These are phyloP conservation scores for Rosa multiflora DNA, from an alignment of 306 rosid genomes.

Conservation along the genomic window DNA sequence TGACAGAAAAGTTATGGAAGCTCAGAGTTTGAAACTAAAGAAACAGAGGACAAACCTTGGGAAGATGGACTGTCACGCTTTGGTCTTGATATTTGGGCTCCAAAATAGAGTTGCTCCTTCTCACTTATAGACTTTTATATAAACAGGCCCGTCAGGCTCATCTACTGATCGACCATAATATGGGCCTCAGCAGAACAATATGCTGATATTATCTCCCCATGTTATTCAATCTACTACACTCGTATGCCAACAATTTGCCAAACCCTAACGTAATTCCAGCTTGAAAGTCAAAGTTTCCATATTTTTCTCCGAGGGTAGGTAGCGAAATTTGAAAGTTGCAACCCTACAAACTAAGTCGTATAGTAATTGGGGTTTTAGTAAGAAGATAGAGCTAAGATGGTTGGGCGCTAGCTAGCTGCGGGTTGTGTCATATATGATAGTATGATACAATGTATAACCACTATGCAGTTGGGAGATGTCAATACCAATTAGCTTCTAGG, in stretches of 20 bases:
- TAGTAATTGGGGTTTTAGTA: neutral
- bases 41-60: neutral
- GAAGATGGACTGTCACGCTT: too few relatives aligned
- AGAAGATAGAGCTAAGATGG: neutral
- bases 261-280: neutral
- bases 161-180: too few relatives aligned
- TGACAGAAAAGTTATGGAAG: too few relatives aligned
- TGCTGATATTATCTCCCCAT: neutral
- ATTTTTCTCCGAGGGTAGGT: neutral
- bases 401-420: neutral
- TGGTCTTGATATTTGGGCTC: too few relatives aligned
- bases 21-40: too few relatives aligned
- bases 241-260: neutral
- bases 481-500: neutral
- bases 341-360: neutral
- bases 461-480: neutral
- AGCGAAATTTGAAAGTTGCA: neutral
- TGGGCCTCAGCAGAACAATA: too few relatives aligned
- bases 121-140: neutral
- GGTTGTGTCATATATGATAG: neutral
- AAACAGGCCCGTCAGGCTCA: neutral
- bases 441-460: neutral
- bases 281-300: neutral
- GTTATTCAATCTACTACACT: neutral
- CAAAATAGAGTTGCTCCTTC: neutral